These are phyloP conservation scores for Entonaema liquescens DNA, from an alignment of 495 filamentous ascomycete species.

Conservation along the genomic window DNA sequence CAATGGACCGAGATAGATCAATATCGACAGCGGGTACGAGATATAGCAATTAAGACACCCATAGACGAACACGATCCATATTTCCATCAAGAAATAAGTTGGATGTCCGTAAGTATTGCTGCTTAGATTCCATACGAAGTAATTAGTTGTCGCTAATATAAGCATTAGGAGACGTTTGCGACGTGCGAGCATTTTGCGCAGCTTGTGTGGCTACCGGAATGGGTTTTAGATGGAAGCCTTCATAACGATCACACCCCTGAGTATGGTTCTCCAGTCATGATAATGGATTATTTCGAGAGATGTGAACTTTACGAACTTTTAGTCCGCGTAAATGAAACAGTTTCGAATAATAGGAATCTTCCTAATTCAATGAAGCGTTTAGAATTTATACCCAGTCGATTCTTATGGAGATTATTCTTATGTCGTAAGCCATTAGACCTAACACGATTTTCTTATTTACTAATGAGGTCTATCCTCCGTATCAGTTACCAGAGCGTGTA, in stretches of 20 bases:
- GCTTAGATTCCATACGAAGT: neutral
- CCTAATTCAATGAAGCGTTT: constrained; percentile 12
- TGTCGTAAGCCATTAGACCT: constrained; percentile 15
- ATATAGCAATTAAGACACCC: constrained; percentile 28
- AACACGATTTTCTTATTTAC: neutral
- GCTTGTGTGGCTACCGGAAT: neutral
- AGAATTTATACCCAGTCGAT: constrained; percentile 27
- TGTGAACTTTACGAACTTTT: constrained; percentile 26
- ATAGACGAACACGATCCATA: constrained; percentile 4
- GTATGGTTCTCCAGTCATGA: constrained; percentile 1
- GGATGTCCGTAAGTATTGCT: constrained; percentile 23
- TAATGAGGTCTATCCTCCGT: neutral
- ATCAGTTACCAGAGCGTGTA: constrained; percentile 27
- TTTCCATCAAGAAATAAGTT: constrained; percentile 16
- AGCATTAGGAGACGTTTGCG: constrained; percentile 13
- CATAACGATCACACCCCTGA: constrained; percentile 16
- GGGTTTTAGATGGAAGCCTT: neutral
- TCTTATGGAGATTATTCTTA: constrained; percentile 32
- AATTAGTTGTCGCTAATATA: neutral
- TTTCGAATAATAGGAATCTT: constrained; percentile 4
- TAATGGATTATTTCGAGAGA: constrained; percentile 32
- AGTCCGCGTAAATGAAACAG: constrained; percentile 18
- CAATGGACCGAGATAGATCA: constrained; percentile 7
- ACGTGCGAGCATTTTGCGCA: constrained; percentile 28
- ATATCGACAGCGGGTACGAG: neutral